Percentiles rank a stretch among this genome's conserved stretches.
phyloP scores from a whole-genome alignment of 169 alveolate species.

The Sarcocystis neurona region DNA sequence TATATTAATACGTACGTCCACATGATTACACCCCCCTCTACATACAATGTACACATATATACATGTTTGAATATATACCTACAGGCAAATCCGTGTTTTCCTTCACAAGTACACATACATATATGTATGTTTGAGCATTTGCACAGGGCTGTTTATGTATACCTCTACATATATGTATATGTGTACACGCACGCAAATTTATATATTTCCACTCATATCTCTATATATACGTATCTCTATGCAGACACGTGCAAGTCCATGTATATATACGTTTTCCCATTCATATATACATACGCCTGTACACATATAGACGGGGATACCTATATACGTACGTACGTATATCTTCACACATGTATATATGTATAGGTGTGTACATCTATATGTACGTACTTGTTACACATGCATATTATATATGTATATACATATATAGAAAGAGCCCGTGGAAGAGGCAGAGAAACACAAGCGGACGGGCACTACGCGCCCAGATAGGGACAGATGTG shows the following conservation, averaged over 20 bases:
- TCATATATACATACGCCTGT: neutral
- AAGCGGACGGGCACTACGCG: neutral
- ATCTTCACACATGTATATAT: neutral
- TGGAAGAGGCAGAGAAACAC: neutral
- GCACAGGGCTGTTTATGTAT: neutral
- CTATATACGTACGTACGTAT: neutral
- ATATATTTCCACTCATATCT: neutral
- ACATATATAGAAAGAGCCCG: neutral
- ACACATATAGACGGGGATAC: neutral
- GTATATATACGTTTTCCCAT: neutral
- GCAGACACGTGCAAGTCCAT: neutral
- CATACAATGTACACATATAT: no score
- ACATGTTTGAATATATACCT: no score
- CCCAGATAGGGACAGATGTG: neutral
- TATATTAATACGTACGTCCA: no score
- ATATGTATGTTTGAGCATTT: neutral
- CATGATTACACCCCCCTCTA: no score
- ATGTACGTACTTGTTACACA: neutral
- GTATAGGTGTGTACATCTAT: neutral
- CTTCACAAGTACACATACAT: neutral
- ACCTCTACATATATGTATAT: neutral
- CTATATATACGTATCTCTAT: neutral
- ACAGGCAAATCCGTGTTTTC: neutral
- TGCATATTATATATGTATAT: neutral
- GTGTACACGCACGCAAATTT: no score